These are phyloP conservation scores for Picea abies DNA, from an alignment of 83 land plant genomes.

Conservation along the genomic window DNA sequence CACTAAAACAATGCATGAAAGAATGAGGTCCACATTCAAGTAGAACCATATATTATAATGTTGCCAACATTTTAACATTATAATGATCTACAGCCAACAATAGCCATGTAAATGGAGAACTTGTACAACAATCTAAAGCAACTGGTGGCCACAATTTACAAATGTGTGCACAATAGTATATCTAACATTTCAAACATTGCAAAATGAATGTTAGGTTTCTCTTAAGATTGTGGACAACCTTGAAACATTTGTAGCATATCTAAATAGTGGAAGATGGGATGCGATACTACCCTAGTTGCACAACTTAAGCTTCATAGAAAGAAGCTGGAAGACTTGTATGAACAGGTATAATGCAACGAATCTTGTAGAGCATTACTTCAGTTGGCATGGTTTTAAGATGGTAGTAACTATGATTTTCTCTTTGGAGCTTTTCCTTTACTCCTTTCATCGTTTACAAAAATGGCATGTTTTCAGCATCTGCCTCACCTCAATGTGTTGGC, in stretches of 20 bases:
- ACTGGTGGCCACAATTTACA: too few relatives aligned
- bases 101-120: too few relatives aligned
- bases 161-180: too few relatives aligned
- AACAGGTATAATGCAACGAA: slow-evolving; percentile 61
- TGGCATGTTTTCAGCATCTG: too few relatives aligned
- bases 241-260: slow-evolving; percentile 91
- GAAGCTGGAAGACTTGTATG: slow-evolving; percentile 96
- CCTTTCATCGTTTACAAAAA: too few relatives aligned
- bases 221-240: slow-evolving; percentile 66
- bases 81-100: too few relatives aligned
- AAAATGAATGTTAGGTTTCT: slow-evolving; percentile 73
- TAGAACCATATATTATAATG: too few relatives aligned
- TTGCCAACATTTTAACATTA: too few relatives aligned
- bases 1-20: background rate
- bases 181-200: slow-evolving; percentile 82
- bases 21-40: background rate
- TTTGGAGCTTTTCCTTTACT: too few relatives aligned
- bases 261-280: slow-evolving; percentile 98
- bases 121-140: too few relatives aligned
- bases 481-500: too few relatives aligned
- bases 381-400: background rate
- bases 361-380: background rate
- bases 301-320: slow-evolving; percentile 98
- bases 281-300: slow-evolving; percentile 93
- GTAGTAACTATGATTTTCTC: too few relatives aligned